phyloP scores from a whole-genome alignment of 345 rosid genomes.

The Cardamine occulta region DNA sequence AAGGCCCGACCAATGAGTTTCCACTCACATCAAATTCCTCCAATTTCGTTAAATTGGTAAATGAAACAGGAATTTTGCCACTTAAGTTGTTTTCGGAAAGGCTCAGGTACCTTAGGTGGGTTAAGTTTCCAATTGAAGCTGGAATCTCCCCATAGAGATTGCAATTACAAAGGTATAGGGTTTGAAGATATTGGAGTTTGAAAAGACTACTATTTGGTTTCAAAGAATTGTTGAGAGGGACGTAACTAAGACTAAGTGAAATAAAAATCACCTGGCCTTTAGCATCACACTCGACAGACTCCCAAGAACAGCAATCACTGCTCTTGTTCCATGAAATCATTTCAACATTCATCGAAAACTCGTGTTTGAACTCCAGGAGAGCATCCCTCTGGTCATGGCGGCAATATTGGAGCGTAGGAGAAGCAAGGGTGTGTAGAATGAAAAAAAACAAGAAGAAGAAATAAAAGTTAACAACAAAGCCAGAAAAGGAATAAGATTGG shows the following conservation, averaged over 20 bases:
- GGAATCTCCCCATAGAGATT: slow-evolving; percentile 2
- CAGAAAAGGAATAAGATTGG: neutral
- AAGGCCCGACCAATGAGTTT: neutral
- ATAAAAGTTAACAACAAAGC: neutral
- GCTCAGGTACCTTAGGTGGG: neutral
- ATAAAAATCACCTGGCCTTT: no score
- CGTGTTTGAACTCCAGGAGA: slow-evolving; percentile 1
- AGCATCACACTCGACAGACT: no score
- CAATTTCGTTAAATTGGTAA: neutral
- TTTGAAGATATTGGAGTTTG: neutral
- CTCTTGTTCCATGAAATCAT: no score
- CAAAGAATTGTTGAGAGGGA: neutral
- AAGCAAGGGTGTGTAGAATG: neutral
- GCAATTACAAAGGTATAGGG: no score
- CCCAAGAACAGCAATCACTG: no score
- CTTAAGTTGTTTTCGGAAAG: neutral
- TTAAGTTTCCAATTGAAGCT: neutral
- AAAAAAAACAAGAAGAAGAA: neutral
- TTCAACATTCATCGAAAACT: neutral
- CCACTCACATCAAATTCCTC: rapidly evolving
- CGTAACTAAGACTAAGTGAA: no score
- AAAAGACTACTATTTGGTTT: slow-evolving; percentile 6
- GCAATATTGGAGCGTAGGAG: neutral
- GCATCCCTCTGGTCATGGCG: neutral
- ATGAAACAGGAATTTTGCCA: neutral